Evolutionary conservation across 2,329 filamentous ascomycete genomes (phyloP).

Genomic region (Dactylellina leptospora): DNA sequence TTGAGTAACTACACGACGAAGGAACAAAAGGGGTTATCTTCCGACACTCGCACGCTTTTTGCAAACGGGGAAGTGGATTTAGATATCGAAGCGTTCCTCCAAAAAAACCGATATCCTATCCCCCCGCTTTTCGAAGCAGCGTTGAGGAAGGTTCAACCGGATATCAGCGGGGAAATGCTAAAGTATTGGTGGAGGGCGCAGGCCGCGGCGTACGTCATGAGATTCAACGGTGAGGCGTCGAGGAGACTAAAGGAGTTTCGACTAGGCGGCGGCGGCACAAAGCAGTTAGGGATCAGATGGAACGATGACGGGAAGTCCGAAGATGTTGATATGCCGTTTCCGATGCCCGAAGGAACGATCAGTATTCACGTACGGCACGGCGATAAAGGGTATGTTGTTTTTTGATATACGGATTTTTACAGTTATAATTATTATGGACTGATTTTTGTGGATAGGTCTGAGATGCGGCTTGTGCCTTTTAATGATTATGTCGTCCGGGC

Average conservation of each 20-base stretch:
- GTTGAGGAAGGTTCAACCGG: slow-evolving; percentile 42
- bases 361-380: slow-evolving; percentile 56
- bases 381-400: slow-evolving; percentile 48
- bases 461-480: slow-evolving; percentile 54
- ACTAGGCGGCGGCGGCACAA: slow-evolving; percentile 19
- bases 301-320: slow-evolving; percentile 23
- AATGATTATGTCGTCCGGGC: slow-evolving; percentile 52
- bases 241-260: slow-evolving; percentile 42
- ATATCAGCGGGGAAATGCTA: slow-evolving; percentile 53
- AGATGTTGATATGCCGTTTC: slow-evolving; percentile 52
- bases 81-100: slow-evolving; percentile 29
- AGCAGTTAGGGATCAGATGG: slow-evolving; percentile 41
- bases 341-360: slow-evolving; percentile 54
- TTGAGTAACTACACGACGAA: slow-evolving; percentile 31
- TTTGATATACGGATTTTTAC: neutral
- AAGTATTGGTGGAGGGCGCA: slow-evolving; percentile 56
- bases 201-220: slow-evolving; percentile 55
- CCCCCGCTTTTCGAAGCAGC: slow-evolving; percentile 50
- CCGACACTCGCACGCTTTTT: slow-evolving; percentile 21
- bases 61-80: slow-evolving; percentile 13
- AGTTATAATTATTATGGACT: neutral
- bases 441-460: slow-evolving; percentile 20
- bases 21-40: slow-evolving; percentile 20
- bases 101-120: slow-evolving; percentile 32
- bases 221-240: slow-evolving; percentile 53